Conservation (phyloP, 805 yeast genomes). For the Candida verbasci region DNA sequence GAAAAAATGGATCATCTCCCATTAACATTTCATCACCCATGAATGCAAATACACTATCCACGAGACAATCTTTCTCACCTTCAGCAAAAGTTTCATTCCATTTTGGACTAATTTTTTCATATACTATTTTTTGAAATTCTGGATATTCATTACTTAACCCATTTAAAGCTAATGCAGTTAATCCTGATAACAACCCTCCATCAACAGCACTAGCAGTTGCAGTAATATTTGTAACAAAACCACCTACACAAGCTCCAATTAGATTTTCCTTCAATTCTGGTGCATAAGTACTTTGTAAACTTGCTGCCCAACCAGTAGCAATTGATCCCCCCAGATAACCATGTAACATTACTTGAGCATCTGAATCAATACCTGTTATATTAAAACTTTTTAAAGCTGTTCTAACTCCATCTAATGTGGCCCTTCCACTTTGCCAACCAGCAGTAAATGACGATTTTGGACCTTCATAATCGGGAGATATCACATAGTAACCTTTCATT, state of each 20-base stretch:
- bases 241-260: conserved; percentile 33
- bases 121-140: conserved; percentile 7
- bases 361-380: conserved; percentile 15
- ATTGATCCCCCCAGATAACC: conserved; percentile 40
- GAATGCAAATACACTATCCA: conserved; percentile 7
- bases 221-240: conserved; percentile 32
- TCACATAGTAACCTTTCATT: conserved; percentile 29
- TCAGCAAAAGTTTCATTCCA: conserved; percentile 1
- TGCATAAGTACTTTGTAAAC: conserved; percentile 32
- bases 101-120: not conserved
- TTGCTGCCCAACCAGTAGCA: conserved; percentile 36
- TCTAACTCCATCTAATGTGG: conserved; percentile 26
- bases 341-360: conserved; percentile 23
- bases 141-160: conserved; percentile 33
- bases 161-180: conserved; percentile 23
- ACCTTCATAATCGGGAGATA: conserved; percentile 34
- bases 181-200: conserved; percentile 25
- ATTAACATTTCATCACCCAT: conserved; percentile 2
- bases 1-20: conserved; percentile 6
- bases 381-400: conserved; percentile 18
- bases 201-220: conserved; percentile 19
- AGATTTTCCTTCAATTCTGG: conserved; percentile 22
- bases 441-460: conserved; percentile 26
- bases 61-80: conserved; percentile 8
- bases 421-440: conserved; percentile 28